phyloP scores from a whole-genome alignment of 169 alveolate species.

The Cryptosporidium meleagridis region DNA sequence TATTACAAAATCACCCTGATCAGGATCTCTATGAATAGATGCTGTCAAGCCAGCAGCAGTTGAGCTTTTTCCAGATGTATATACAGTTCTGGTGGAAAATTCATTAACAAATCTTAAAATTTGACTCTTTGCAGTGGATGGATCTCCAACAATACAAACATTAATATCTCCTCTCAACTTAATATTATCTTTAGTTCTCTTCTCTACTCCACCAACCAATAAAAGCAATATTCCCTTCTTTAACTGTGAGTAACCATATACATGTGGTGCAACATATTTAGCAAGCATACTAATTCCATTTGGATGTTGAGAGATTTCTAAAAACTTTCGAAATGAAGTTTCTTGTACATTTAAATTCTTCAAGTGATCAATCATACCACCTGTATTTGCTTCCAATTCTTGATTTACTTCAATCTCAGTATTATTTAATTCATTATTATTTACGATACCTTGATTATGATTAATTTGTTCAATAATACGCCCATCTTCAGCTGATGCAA shows the following conservation, averaged over 20 bases:
- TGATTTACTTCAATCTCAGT: constrained; percentile 70
- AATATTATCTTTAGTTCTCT: constrained; percentile 92
- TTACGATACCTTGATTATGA: constrained; percentile 70
- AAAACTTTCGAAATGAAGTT: constrained; percentile 79
- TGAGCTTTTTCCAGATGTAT: constrained; percentile 96
- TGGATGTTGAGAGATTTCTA: constrained; percentile 82
- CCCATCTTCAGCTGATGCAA: constrained; percentile 57
- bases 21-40: constrained; percentile 96
- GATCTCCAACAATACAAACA: constrained; percentile 98
- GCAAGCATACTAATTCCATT: constrained; percentile 88
- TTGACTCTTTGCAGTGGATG: constrained; percentile 97
- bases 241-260: constrained; percentile 95
- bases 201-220: constrained; percentile 97
- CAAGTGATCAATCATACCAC: constrained; percentile 19
- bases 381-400: constrained; percentile 22
- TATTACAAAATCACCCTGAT: constrained; percentile 95
- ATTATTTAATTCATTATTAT: constrained; percentile 73
- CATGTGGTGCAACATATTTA: constrained; percentile 93
- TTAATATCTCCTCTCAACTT: constrained; percentile 96
- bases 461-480: constrained; percentile 44
- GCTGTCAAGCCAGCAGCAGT: constrained; percentile 98
- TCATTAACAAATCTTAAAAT: constrained; percentile 92
- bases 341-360: constrained; percentile 61
- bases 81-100: constrained; percentile 93
- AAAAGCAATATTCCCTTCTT: constrained; percentile 96